phyloP scores from a whole-genome alignment of 2,329 filamentous ascomycete genomes.

The Tolypocladium nubicola region DNA sequence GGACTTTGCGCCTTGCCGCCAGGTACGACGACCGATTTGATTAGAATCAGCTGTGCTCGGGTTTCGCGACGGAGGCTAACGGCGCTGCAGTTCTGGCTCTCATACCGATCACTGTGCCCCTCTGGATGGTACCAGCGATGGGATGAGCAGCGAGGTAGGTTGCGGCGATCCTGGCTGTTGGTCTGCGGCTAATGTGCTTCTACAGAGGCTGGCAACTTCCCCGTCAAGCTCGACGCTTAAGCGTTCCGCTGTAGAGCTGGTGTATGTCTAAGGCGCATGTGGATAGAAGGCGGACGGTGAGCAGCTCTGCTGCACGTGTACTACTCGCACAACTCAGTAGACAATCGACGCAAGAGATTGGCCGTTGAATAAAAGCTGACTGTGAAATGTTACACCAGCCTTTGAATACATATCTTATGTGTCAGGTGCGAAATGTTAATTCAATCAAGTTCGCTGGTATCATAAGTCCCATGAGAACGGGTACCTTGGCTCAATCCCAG shows the following conservation, averaged over 20 bases:
- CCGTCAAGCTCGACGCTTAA: constrained; percentile 52
- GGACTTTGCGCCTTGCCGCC: constrained; percentile 92
- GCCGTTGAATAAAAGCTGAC: constrained; percentile 3
- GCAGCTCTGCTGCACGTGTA: constrained; percentile 26
- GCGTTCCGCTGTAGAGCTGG: constrained; percentile 11
- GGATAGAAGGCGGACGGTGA: constrained; percentile 15
- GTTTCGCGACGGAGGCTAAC: constrained; percentile 8
- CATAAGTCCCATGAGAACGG: background rate
- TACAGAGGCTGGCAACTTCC: constrained; percentile 58
- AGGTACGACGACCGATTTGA: constrained; percentile 47
- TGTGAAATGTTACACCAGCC: background rate
- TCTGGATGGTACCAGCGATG: constrained; percentile 88
- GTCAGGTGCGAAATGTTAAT: constrained; percentile 3
- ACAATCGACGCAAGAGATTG: constrained; percentile 15
- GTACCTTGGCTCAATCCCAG: background rate
- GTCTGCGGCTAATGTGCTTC: constrained; percentile 12
- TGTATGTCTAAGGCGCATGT: constrained; percentile 6
- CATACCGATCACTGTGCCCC: constrained; percentile 96
- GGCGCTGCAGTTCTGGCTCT: constrained; percentile 70
- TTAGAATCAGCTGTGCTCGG: background rate
- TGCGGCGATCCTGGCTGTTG: background rate
- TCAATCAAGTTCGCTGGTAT: constrained; percentile 1
- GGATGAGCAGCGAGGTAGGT: constrained; percentile 92
- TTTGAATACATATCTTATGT: background rate
- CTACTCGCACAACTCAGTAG: constrained; percentile 20